Base-by-base conservation (phyloP, 2,329 filamentous ascomycete genomes). In the Mollisiaceae sp. region DNA sequence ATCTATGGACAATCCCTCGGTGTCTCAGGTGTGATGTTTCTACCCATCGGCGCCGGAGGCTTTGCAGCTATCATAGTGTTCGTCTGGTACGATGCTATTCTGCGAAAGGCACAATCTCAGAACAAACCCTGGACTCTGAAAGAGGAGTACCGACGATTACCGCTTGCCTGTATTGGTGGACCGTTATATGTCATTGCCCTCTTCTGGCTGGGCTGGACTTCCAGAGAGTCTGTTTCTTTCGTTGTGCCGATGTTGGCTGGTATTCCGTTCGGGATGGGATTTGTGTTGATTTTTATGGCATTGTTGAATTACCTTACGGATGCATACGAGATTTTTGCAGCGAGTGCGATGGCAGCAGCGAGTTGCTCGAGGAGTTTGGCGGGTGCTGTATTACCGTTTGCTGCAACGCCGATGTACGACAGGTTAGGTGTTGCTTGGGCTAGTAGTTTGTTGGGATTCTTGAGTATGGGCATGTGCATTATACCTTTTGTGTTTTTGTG, bases 1-100 rank as follows among this genome's bases (percentile, higher is more conserved):
- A 78, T 84, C 66, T 91, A 91, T 75, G 73, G 77, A 70, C 88
- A 91, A 82, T 83, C 80, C 64, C 76, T 84, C 2, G 86, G 87
- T 38, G 74, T 87, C 60, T 77, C 84, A 63, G 86, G 87, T 12
- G 80, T 89, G 9, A 83, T 87, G 69, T 90, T 90, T 78, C 78
- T 88, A 43, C 85, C 83, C 64, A 82, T 89, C 69, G 70, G 67
- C 9, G 64, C 39, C 14, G 79, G 87, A 35, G 82, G 88, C 11
- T 78, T 83, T 4, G 83, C 83, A 69, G 84, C 82, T 35, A 78
- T 85, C 24, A 74, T 70, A 41, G 63, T 80, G 43, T 89, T 86
- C 75, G 71, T 78, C 54, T 74, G 76, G 67, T 89, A 86, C 75
- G 79, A 87, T 60, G 78, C 80, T 73, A 83, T 78, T 70, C 81